A percentile compares a stretch with the other conserved stretches of the same genome.
These are phyloP conservation scores for Penicillium chermesinum DNA, from an alignment of 495 filamentous ascomycete species.

Conservation along the genomic window DNA sequence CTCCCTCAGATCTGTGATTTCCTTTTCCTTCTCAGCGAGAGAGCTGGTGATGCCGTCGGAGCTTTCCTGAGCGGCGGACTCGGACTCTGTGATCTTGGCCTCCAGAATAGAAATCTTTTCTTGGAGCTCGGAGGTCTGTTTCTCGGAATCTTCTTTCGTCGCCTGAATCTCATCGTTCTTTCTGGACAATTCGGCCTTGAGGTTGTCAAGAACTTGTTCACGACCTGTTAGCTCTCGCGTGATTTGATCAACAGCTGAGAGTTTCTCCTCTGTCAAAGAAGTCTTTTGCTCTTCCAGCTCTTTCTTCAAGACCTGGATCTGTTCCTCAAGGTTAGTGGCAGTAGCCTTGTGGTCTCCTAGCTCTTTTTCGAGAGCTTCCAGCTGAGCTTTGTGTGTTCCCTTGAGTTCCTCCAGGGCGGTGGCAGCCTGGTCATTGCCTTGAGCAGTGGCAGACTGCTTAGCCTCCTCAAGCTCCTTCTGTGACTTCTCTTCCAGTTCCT, in stretches of 20 bases:
- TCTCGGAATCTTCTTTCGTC: conserved; percentile 38
- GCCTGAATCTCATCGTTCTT: conserved; percentile 40
- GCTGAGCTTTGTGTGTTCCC: conserved; percentile 32
- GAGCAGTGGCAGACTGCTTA: conserved; percentile 29
- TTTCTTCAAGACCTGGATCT: conserved; percentile 35
- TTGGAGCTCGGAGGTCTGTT: conserved; percentile 26
- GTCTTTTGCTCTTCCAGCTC: conserved; percentile 36
- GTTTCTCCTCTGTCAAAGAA: conserved; percentile 37
- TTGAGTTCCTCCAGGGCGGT: conserved; percentile 38
- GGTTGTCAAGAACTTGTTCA: conserved; percentile 39
- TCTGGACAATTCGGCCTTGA: conserved; percentile 40
- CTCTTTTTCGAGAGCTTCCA: conserved; percentile 36
- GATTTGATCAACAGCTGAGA: conserved; percentile 32
- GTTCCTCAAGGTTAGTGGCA: conserved; percentile 31
- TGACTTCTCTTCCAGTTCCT: conserved; percentile 38
- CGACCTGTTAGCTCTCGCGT: conserved; percentile 38
- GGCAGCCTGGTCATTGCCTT: conserved; percentile 33
- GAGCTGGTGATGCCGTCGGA: conserved; percentile 22
- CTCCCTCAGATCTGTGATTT: conserved; percentile 35
- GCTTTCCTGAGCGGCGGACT: conserved; percentile 26
- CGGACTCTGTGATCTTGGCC: conserved; percentile 33
- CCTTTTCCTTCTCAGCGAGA: conserved; percentile 36
- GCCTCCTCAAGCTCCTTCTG: conserved; percentile 40
- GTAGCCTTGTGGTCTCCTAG: conserved; percentile 34
- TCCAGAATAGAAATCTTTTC: conserved; percentile 37